Evolutionary conservation across 139 green algal species (phyloP), one percentile per base, ranked within the genome.

Genomic region (Astrephomene gubernaculifera): DNA sequence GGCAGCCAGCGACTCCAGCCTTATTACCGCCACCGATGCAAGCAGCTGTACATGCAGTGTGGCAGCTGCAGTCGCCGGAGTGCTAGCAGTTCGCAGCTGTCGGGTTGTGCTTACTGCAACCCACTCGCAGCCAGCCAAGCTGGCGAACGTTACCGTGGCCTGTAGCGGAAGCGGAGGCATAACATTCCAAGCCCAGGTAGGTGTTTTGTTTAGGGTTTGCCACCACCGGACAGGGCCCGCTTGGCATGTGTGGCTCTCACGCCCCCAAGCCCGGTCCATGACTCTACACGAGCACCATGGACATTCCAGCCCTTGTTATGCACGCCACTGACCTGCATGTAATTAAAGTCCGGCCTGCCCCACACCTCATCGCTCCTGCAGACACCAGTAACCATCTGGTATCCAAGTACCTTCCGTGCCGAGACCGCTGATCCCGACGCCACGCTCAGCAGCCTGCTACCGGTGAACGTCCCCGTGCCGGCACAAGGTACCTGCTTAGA

Each of bases 391-490:
- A 87, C 41, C 27, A 52, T 90, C 0, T 90, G 87, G 87, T 79
- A 81, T n/a, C 87, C 87, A 3, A 24, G 24, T 31, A 79, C 27
- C 21, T 74, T 64, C 78, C 61, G 44, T 0, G 43, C 38, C 2
- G 43, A 64, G 10, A 7, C 61, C 12, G 36, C 36, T 2, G 78
- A 84, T 27, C 63, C 84, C 4, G 89, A 92, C 70, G n/a, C 38
- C 12, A 73, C 45, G 14, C 89, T 92, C 38, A 90, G 90, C 80
- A 88, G 81, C 38, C 38, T 92, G 45, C 80, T 91, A 60, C 89
- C 89, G 5, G 44, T 88, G 52, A 92, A 92, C 57, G 87, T 87
- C 41, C 70, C 52, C 39, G n/a, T 52, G 36, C 25, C 61, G 12
- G 35, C 81, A n/a, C 31, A 39, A 7, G 43, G 53, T 38, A 65